Conservation (phyloP, 2,329 filamentous ascomycete species). For the Diaporthe ilicicola region DNA sequence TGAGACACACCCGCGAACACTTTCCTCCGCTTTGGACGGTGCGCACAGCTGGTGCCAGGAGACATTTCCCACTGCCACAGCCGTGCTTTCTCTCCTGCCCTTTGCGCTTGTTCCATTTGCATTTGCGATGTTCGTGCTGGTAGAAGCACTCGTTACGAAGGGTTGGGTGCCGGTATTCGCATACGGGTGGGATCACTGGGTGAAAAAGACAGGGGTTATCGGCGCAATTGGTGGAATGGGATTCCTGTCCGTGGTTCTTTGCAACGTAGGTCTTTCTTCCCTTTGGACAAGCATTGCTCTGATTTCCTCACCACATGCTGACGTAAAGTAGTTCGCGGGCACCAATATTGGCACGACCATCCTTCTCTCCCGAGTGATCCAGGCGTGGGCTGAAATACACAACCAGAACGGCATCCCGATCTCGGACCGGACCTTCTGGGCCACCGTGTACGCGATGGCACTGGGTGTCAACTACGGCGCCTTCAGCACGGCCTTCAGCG, state of each 20-base stretch:
- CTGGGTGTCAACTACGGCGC: constrained; percentile 79
- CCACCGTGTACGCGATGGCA: constrained; percentile 78
- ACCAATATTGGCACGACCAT: constrained; percentile 83
- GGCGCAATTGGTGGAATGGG: constrained; percentile 78
- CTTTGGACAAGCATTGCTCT: neutral
- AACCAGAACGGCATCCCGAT: constrained; percentile 55
- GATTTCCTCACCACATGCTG: constrained; percentile 31
- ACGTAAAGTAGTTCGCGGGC: constrained; percentile 68
- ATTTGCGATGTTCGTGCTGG: constrained; percentile 78
- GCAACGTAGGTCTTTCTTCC: constrained; percentile 67
- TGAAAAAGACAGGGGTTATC: constrained; percentile 72
- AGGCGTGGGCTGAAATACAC: constrained; percentile 73
- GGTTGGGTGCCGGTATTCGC: constrained; percentile 80
- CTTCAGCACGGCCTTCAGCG: constrained; percentile 77
- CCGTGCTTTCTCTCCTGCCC: constrained; percentile 72
- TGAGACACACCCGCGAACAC: constrained; percentile 48
- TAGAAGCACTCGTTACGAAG: constrained; percentile 76
- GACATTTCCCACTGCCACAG: constrained; percentile 75
- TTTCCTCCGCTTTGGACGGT: constrained; percentile 58
- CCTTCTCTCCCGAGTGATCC: constrained; percentile 74
- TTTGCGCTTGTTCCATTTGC: constrained; percentile 75
- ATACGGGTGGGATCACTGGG: constrained; percentile 78
- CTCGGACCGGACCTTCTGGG: constrained; percentile 74
- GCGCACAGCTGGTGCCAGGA: constrained; percentile 68
- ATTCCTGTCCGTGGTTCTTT: constrained; percentile 74